Conservation (phyloP, 805 yeast genomes). For the Lachancea nothofagi region DNA sequence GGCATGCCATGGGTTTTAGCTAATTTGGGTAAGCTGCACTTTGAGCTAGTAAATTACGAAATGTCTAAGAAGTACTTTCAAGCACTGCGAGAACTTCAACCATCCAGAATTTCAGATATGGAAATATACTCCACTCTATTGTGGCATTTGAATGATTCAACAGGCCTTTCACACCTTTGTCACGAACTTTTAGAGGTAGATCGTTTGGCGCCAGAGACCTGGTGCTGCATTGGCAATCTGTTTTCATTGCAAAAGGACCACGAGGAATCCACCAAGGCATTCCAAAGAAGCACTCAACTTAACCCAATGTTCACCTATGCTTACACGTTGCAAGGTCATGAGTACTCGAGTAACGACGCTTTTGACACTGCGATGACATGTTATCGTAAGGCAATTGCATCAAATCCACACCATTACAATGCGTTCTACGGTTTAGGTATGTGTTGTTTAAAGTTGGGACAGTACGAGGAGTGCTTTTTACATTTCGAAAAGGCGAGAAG, state of each 20-base stretch:
- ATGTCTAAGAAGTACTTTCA: constrained; percentile 62
- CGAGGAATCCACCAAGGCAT: constrained; percentile 84
- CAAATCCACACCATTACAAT: constrained; percentile 82
- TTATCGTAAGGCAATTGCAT: constrained; percentile 69
- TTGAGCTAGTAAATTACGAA: constrained; percentile 80
- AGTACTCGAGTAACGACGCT: constrained; percentile 79
- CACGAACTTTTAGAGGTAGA: constrained; percentile 70
- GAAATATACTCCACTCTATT: constrained; percentile 83
- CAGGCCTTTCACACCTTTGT: constrained; percentile 73
- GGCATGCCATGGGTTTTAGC: constrained; percentile 82
- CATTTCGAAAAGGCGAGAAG: constrained; percentile 83
- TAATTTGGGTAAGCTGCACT: constrained; percentile 73
- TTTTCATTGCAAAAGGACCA: constrained; percentile 79
- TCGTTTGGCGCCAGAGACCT: constrained; percentile 68
- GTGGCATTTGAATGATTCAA: constrained; percentile 86
- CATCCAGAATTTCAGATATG: constrained; percentile 81
- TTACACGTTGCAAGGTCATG: constrained; percentile 91
- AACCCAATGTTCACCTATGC: constrained; percentile 78
- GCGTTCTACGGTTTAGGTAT: constrained; percentile 95
- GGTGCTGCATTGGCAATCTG: constrained; percentile 90
- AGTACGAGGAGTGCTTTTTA: constrained; percentile 72
- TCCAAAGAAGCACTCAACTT: constrained; percentile 67
- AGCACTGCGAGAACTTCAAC: constrained; percentile 59
- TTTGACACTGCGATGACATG: constrained; percentile 82
- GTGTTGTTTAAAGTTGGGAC: constrained; percentile 84